phyloP scores from a whole-genome alignment of 225 moss, liverwort and hornwort species.

The Polytrichum formosum region DNA sequence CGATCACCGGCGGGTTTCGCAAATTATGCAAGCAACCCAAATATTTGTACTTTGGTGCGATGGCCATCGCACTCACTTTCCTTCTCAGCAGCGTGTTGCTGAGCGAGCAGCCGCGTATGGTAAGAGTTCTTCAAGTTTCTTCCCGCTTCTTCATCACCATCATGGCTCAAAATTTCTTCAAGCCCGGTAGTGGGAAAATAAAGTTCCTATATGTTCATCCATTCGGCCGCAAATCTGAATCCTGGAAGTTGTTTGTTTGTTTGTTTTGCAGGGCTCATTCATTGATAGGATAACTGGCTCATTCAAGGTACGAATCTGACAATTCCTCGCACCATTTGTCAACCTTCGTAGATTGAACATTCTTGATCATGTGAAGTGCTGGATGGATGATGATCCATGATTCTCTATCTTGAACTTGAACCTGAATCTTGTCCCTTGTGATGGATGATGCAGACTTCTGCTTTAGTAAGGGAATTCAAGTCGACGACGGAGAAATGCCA shows the following conservation, averaged over 20 bases:
- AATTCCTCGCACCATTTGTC: background rate
- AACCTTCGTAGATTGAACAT: background rate
- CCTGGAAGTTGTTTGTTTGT: background rate
- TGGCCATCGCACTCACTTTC: conserved; percentile 17
- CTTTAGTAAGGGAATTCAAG: background rate
- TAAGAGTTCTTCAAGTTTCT: background rate
- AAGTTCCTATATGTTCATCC: too few species aligned
- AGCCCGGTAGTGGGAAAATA: too few species aligned
- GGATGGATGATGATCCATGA: background rate
- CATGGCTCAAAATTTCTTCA: background rate
- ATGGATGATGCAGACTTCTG: background rate
- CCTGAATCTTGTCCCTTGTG: background rate
- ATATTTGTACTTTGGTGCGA: conserved; percentile 13
- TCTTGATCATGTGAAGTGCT: background rate
- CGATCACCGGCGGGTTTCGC: background rate
- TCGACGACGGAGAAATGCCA: background rate
- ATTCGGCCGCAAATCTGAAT: background rate
- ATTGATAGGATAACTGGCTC: conserved; percentile 23
- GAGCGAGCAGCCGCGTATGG: conserved; percentile 25
- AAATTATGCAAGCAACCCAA: conserved; percentile 29
- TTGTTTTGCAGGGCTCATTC: conserved; percentile 26
- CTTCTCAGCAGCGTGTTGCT: conserved; percentile 27
- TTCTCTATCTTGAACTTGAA: background rate
- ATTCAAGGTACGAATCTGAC: conserved; percentile 13
- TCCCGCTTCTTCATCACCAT: background rate